Conservation (phyloP, 2,329 filamentous ascomycete genomes). For the Scleromitrula shiraiana region DNA sequence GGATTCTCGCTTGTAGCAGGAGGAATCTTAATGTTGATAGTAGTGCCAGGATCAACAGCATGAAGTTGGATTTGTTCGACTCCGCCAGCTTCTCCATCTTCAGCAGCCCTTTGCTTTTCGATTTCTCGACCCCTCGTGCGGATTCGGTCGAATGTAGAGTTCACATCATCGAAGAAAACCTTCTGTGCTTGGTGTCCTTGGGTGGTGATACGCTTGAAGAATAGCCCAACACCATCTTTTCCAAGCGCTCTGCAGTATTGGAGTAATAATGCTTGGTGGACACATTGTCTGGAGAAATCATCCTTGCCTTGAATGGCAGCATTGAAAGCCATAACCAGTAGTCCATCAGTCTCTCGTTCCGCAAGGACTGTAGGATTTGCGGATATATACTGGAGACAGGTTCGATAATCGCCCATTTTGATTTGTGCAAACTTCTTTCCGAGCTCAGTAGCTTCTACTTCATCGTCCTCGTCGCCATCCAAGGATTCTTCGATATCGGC, state of each 20-base stretch:
- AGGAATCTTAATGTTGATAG: slow-evolving; percentile 82
- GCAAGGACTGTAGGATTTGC: slow-evolving; percentile 68
- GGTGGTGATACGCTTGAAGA: slow-evolving; percentile 94
- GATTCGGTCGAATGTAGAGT: slow-evolving; percentile 78
- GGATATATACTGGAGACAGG: slow-evolving; percentile 69
- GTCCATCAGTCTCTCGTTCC: slow-evolving; percentile 82
- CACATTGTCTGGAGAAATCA: slow-evolving; percentile 74
- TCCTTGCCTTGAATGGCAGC: slow-evolving; percentile 68
- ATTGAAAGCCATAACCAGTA: slow-evolving; percentile 89
- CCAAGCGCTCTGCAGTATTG: slow-evolving; percentile 93
- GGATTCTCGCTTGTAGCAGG: slow-evolving; percentile 58
- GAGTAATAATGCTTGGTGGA: slow-evolving; percentile 85
- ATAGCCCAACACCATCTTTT: slow-evolving; percentile 77
- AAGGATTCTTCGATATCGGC: slow-evolving; percentile 51
- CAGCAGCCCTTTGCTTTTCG: slow-evolving; percentile 40
- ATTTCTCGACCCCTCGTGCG: slow-evolving; percentile 53
- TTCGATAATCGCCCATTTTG: slow-evolving; percentile 62
- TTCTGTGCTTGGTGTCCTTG: slow-evolving; percentile 83
- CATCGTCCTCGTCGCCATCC: slow-evolving; percentile 59
- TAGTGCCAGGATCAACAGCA: slow-evolving; percentile 85
- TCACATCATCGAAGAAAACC: slow-evolving; percentile 88
- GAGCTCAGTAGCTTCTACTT: slow-evolving; percentile 66
- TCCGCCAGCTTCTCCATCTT: slow-evolving; percentile 50
- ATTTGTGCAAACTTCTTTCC: slow-evolving; percentile 80
- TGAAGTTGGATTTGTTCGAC: slow-evolving; percentile 97